Conservation (phyloP, 1,284 basidiomycete genomes). For the Cutaneotrichosporon arboriforme region DNA sequence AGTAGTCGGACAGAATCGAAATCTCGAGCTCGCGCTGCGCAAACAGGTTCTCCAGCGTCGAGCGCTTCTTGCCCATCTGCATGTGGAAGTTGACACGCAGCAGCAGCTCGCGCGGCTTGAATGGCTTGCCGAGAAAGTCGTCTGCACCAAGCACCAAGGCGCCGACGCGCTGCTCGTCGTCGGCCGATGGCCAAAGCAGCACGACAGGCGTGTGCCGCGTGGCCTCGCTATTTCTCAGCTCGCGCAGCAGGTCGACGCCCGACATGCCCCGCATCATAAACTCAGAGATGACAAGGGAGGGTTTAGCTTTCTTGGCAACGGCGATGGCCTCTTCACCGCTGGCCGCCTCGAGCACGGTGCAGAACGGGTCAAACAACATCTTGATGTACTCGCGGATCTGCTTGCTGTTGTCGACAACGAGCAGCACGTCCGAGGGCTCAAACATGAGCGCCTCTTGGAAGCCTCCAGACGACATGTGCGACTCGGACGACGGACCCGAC, state of each 20-base stretch:
- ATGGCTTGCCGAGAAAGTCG: constrained; percentile 44
- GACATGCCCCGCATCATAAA: constrained; percentile 43
- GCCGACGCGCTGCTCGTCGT: constrained; percentile 35
- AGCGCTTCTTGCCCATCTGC: constrained; percentile 43
- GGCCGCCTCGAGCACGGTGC: constrained; percentile 40
- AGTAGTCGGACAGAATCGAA: constrained; percentile 41
- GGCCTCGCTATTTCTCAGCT: constrained; percentile 19
- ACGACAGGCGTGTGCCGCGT: constrained; percentile 32
- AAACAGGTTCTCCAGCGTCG: constrained; percentile 36
- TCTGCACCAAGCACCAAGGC: constrained; percentile 49
- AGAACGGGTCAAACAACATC: constrained; percentile 39
- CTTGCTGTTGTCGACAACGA: constrained; percentile 31
- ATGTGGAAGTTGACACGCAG: constrained; percentile 46
- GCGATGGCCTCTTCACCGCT: constrained; percentile 46
- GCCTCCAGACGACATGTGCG: neutral
- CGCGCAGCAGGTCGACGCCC: constrained; percentile 32
- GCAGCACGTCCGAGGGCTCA: constrained; percentile 25
- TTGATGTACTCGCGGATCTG: constrained; percentile 44
- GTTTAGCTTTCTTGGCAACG: constrained; percentile 22
- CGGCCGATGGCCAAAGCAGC: constrained; percentile 28
- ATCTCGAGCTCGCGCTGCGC: constrained; percentile 36
- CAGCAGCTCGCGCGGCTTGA: constrained; percentile 48
- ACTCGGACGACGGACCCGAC: no score
- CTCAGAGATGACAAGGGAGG: constrained; percentile 38
- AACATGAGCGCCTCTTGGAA: constrained; percentile 32